A percentile compares a stretch with the other conserved stretches of the same genome.
Conservation (phyloP, 2,329 filamentous ascomycete genomes). For the Neonectria faginata region DNA sequence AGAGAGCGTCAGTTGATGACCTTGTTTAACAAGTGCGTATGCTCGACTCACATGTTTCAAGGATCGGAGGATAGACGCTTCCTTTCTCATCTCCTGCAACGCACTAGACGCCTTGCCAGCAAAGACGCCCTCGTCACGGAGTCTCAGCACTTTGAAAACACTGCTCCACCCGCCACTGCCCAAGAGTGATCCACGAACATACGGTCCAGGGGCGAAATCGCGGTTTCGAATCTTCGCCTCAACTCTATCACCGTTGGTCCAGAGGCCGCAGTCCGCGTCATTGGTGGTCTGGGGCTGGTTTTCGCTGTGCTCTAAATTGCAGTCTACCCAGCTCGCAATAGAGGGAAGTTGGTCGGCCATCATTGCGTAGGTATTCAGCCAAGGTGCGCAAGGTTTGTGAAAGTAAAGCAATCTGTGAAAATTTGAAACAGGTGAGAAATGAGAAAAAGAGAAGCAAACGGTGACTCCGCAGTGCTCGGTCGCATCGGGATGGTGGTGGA, state of each 20-base stretch:
- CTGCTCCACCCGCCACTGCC: constrained; percentile 46
- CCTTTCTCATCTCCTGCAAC: constrained; percentile 39
- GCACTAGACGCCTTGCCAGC: constrained; percentile 46
- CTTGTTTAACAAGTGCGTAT: neutral
- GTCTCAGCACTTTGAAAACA: constrained; percentile 47
- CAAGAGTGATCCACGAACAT: constrained; percentile 41
- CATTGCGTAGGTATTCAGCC: neutral
- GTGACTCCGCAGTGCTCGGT: neutral
- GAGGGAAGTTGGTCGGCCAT: neutral
- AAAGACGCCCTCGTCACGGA: constrained; percentile 41
- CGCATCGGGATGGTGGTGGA: neutral
- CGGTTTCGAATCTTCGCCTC: constrained; percentile 26
- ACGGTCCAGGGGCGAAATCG: constrained; percentile 34
- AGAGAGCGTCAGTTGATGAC: neutral
- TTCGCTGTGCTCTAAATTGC: neutral
- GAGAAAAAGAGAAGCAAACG: neutral
- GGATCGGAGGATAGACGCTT: constrained; percentile 39
- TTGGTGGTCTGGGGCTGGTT: neutral
- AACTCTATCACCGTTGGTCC: constrained; percentile 39
- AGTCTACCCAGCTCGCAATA: neutral
- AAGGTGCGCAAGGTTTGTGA: neutral
- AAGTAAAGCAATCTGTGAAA: neutral
- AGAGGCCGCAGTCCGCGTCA: constrained; percentile 16
- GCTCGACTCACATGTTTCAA: constrained; percentile 44
- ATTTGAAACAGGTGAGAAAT: neutral